Conservation (phyloP, 805 yeast genomes). For the Wickerhamiella kurtzmanii region DNA sequence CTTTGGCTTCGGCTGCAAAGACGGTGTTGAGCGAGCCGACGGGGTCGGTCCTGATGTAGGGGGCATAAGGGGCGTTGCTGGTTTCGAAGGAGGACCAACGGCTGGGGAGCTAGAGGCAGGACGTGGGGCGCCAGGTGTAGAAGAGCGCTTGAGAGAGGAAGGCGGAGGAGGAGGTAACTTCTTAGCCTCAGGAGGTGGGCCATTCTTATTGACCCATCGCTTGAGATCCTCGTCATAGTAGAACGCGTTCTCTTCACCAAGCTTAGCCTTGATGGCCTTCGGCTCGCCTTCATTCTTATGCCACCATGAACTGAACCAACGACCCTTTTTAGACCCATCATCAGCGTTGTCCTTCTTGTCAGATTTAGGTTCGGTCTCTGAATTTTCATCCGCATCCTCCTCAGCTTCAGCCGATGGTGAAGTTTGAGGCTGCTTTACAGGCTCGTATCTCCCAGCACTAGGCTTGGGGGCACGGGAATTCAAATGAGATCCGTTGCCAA, state of each 20-base stretch:
- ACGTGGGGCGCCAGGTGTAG: conserved; percentile 13
- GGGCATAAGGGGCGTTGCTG: conserved; percentile 9
- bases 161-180: conserved; percentile 66
- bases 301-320: conserved; percentile 49
- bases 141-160: neutral
- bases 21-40: conserved; percentile 18
- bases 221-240: conserved; percentile 70
- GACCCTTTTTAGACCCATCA: conserved; percentile 25
- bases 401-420: neutral
- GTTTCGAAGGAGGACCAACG: conserved; percentile 2
- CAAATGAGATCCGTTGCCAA: conserved; percentile 11
- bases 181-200: conserved; percentile 30
- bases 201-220: conserved; percentile 70
- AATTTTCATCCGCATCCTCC: conserved; percentile 5
- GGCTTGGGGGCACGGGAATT: conserved; percentile 1
- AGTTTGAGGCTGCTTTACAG: conserved; percentile 2
- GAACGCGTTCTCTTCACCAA: conserved; percentile 66
- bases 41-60: conserved; percentile 14
- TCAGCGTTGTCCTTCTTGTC: conserved; percentile 14
- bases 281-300: conserved; percentile 40
- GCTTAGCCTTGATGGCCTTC: conserved; percentile 67
- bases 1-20: conserved; percentile 10
- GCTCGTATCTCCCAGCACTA: neutral
- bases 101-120: conserved; percentile 2
- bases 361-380: conserved; percentile 17